Evolutionary conservation across 108 stramenopile species (phyloP).

Genomic region (Nitzschia inconspicua): DNA sequence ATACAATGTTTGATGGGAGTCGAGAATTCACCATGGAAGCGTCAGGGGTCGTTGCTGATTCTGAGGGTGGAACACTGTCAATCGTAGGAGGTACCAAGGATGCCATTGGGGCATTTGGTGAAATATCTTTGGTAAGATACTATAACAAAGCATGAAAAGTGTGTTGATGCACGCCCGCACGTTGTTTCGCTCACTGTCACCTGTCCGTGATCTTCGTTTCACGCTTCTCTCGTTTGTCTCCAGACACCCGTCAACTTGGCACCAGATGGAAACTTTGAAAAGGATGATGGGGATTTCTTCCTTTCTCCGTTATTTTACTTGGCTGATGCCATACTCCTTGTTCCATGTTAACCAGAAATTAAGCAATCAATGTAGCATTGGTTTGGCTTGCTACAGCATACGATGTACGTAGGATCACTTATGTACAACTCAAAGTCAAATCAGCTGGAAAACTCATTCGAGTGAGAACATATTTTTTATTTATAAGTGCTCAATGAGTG

Average conservation of each 20-base stretch:
- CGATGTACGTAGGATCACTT: no score
- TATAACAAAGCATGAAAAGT: no score
- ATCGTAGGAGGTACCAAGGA: slow-evolving; percentile 6
- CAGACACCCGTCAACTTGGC: slow-evolving; percentile 5
- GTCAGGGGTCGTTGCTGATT: slow-evolving; percentile 11
- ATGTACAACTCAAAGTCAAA: no score
- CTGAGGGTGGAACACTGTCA: slow-evolving; percentile 11
- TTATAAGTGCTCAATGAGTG: no score
- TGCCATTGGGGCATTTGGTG: slow-evolving; percentile 16
- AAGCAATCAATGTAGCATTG: no score
- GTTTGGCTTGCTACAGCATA: no score
- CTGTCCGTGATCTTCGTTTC: no score
- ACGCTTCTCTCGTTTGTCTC: no score
- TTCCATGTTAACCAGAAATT: slow-evolving; percentile 13
- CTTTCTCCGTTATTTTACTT: slow-evolving; percentile 13
- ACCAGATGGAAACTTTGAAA: slow-evolving; percentile 5
- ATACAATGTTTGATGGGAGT: neutral
- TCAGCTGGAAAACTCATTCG: no score
- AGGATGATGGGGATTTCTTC: slow-evolving; percentile 17
- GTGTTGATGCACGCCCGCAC: no score
- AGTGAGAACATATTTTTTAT: no score
- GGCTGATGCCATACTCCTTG: slow-evolving; percentile 9
- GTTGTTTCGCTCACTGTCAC: no score
- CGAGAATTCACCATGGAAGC: slow-evolving; percentile 13
- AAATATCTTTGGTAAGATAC: slow-evolving; percentile 7